Evolutionary conservation across 1,284 basidiomycete species (phyloP), one percentile per base, ranked within the genome.

Genomic region (Boletus holoroseus): DNA sequence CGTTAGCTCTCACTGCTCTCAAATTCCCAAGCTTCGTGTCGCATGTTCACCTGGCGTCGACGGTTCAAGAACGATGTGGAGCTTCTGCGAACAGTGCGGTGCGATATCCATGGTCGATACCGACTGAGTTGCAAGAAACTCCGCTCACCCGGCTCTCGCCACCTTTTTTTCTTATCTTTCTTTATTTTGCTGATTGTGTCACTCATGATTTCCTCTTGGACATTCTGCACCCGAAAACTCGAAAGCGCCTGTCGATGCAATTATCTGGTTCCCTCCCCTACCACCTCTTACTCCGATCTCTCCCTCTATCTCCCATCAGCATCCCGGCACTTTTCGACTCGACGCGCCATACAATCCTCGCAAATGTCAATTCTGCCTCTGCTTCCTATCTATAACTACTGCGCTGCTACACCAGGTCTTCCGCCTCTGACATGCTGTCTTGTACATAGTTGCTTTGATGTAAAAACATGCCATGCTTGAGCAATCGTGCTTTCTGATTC

Each of bases 91-190:
- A 75, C 77, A 88, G 73, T 91, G 88, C 65, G 88, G 88, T 68
- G 83, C 88, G 51, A 88, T 91, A 67, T 86, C 86, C 60, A 89
- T 89, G 82, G 84, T 91, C 69, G 83, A 88, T 67, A 76, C 75
- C 68, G 83, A 86, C 67, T 84, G 71, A 70, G 47, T 30, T 31
- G 28, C 43, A 13, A 53, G 35, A 44, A 44, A 22, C 16, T 11
- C 22, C 7, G 8, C 39, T 47, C 39, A 44, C 47, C 28, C 26
- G 44, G 51, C 53, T 50, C 46, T 36, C 20, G 53, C 46, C 54
- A 42, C 36, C 24, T 47, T 54, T 64, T 64, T 67, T 68, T 58
- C 55, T 68, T 66, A 64, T 69, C 53, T 48, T 51, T 55, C 18
- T 57, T 70, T 70, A 68, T 67, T 69, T 50, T 62, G 52, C 66